These are phyloP conservation scores for Cladophialophora immunda DNA, from an alignment of 2,329 filamentous ascomycete genomes.

Conservation along the genomic window DNA sequence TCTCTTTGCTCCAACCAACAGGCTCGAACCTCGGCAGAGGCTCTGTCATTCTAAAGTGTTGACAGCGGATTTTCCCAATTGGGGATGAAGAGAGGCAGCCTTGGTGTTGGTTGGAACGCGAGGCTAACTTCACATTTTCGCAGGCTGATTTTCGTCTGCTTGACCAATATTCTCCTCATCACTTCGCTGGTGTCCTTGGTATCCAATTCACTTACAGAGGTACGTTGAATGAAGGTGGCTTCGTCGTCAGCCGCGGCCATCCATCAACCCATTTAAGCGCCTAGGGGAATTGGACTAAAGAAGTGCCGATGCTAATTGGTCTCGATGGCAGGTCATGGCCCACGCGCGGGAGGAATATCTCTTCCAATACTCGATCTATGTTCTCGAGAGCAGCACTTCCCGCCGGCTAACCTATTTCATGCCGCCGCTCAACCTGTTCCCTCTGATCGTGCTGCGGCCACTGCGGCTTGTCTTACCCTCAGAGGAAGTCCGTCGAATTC, in stretches of 20 bases:
- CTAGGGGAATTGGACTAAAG: constrained; percentile 15
- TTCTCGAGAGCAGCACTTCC: constrained; percentile 56
- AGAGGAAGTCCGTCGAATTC: constrained; percentile 61
- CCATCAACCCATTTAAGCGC: constrained; percentile 5
- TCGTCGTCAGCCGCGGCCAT: constrained; percentile 23
- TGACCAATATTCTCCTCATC: constrained; percentile 69
- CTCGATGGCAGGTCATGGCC: constrained; percentile 61
- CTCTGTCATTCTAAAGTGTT: constrained; percentile 24
- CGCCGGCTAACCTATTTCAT: constrained; percentile 57
- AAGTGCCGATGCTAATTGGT: constrained; percentile 29
- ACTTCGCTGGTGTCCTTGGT: constrained; percentile 67
- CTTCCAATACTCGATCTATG: constrained; percentile 60
- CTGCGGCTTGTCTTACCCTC: constrained; percentile 65
- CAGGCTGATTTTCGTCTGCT: constrained; percentile 66
- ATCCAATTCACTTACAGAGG: constrained; percentile 66
- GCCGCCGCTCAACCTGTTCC: constrained; percentile 65
- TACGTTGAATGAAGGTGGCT: constrained; percentile 44
- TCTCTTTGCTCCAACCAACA: not conserved
- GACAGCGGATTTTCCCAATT: not conserved
- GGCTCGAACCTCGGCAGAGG: constrained; percentile 11
- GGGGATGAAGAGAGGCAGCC: constrained; percentile 15
- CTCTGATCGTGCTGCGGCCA: constrained; percentile 64
- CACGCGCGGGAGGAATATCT: constrained; percentile 70
- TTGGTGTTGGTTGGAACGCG: constrained; percentile 9
- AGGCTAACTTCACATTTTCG: constrained; percentile 30